Percentiles rank a stretch among this genome's conserved stretches.
Conservation (phyloP, 2,329 filamentous ascomycete genomes). For the Colletotrichum abscissum region DNA sequence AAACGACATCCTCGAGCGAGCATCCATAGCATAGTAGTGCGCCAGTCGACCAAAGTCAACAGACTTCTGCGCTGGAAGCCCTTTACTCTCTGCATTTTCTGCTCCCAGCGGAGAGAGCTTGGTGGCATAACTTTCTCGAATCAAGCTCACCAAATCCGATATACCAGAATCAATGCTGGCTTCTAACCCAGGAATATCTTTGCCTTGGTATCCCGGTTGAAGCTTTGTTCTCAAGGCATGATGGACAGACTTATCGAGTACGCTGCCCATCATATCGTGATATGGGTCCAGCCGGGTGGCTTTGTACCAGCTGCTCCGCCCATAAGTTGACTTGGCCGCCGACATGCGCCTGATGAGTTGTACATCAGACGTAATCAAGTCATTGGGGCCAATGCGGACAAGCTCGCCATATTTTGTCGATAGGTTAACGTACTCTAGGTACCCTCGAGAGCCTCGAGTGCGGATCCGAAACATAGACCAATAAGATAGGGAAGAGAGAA, state of each 20-base stretch:
- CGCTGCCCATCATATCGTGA: slow-evolving; percentile 38
- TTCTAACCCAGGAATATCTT: slow-evolving; percentile 35
- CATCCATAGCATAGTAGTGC: slow-evolving; percentile 32
- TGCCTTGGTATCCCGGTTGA: slow-evolving; percentile 34
- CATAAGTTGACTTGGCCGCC: slow-evolving; percentile 49
- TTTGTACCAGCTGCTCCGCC: slow-evolving; percentile 56
- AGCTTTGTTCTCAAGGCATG: slow-evolving; percentile 33
- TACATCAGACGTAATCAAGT: slow-evolving; percentile 52
- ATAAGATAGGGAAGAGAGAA: slow-evolving; percentile 9
- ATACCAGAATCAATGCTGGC: slow-evolving; percentile 31
- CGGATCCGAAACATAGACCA: slow-evolving; percentile 21
- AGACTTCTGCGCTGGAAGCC: background rate
- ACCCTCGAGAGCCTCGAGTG: slow-evolving; percentile 1
- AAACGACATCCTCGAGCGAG: slow-evolving; percentile 25
- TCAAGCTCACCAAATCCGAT: slow-evolving; percentile 23
- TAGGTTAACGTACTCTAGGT: slow-evolving; percentile 1
- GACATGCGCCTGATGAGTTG: slow-evolving; percentile 51
- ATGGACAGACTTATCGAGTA: slow-evolving; percentile 35
- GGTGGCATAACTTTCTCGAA: slow-evolving; percentile 9
- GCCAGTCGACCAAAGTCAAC: slow-evolving; percentile 36
- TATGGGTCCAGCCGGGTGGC: slow-evolving; percentile 61
- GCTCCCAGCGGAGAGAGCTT: background rate
- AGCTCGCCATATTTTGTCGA: slow-evolving; percentile 36
- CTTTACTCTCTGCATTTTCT: background rate
- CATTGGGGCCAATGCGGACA: slow-evolving; percentile 56